phyloP scores from a whole-genome alignment of 2,329 filamentous ascomycete genomes.

The Apiospora sp. region DNA sequence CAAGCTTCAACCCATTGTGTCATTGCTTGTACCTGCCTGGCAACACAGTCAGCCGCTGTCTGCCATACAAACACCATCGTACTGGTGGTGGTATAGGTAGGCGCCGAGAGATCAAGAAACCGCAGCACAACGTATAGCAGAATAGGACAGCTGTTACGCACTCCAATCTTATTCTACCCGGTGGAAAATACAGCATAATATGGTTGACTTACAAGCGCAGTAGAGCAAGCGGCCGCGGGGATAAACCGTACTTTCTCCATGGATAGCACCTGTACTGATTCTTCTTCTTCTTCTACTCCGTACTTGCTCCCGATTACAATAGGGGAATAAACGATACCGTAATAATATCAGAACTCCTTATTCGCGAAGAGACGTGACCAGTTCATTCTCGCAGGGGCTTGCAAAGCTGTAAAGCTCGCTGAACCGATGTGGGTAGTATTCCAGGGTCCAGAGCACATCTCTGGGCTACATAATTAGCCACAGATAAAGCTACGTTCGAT shows the following conservation, averaged over 20 bases:
- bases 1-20: constrained; percentile 1
- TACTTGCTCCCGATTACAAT: too few species aligned
- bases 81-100: neutral
- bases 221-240: too few species aligned
- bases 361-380: too few species aligned
- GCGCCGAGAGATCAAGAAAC: neutral
- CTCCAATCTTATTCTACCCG: neutral
- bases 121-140: neutral
- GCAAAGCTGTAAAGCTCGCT: neutral
- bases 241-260: too few species aligned
- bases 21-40: constrained; percentile 4
- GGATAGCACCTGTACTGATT: too few species aligned
- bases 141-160: neutral
- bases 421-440: neutral
- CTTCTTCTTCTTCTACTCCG: too few species aligned
- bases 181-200: neutral
- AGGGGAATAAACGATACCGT: too few species aligned
- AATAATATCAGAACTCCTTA: too few species aligned
- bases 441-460: constrained; percentile 14
- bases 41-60: constrained; percentile 14
- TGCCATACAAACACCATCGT: constrained; percentile 8
- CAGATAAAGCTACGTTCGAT: constrained; percentile 14
- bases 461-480: constrained; percentile 1
- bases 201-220: neutral
- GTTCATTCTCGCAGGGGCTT: too few species aligned